Conservation (phyloP, 306 rosid genomes). For the Macrotyloma uniflorum region DNA sequence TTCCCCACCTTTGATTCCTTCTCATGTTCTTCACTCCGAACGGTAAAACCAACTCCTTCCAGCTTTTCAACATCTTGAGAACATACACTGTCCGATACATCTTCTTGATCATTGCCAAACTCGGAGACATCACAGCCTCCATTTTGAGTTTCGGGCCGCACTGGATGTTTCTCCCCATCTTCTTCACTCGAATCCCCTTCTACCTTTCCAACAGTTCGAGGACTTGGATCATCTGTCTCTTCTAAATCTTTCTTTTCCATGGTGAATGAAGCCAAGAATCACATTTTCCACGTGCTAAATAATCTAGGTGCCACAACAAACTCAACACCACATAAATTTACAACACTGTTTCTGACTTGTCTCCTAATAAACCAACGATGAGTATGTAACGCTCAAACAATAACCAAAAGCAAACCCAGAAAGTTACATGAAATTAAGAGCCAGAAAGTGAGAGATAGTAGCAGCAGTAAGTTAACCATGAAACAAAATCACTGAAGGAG, state of each 20-base stretch:
- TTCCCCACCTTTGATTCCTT: conserved; percentile 35
- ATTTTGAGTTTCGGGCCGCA: conserved; percentile 2
- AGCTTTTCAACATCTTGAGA: conserved; percentile 38
- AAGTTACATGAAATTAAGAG: background rate
- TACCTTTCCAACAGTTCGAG: conserved; percentile 30
- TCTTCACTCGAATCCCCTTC: conserved; percentile 43
- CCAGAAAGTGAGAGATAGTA: background rate
- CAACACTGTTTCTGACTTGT: conserved; percentile 2
- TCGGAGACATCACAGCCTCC: conserved; percentile 12
- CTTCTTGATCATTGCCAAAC: conserved; percentile 30
- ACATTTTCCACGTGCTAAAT: background rate
- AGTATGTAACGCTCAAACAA: conserved; percentile 6
- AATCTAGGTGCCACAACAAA: conserved; percentile 25
- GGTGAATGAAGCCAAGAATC: conserved; percentile 22
- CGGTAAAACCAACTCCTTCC: conserved; percentile 39
- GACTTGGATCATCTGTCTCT: conserved; percentile 36
- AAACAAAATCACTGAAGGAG: background rate
- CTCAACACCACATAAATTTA: conserved; percentile 30
- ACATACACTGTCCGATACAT: conserved; percentile 8
- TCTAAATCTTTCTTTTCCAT: conserved; percentile 50
- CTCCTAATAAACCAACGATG: background rate
- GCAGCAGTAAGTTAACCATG: background rate
- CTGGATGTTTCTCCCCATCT: conserved; percentile 26
- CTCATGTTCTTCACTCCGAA: conserved; percentile 35
- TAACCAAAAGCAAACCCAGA: background rate